Evolutionary conservation across 345 rosid species (phyloP).

Genomic region (Brassica rapa): DNA sequence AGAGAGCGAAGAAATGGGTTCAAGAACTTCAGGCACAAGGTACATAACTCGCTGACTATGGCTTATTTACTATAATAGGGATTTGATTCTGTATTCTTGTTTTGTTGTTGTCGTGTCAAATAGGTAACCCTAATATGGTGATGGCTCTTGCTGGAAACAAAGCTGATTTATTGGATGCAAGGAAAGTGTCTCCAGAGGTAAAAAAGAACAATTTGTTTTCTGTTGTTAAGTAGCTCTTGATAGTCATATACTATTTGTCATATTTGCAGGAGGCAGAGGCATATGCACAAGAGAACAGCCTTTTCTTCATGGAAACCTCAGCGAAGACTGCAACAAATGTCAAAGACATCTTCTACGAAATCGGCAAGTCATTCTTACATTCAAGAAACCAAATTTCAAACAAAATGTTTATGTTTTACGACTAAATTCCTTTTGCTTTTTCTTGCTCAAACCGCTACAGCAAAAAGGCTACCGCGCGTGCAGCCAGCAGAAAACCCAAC

Average conservation of each 20-base stretch:
- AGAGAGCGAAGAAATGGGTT: constrained; percentile 68
- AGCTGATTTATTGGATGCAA: constrained; percentile 58
- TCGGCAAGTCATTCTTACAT: constrained; percentile 51
- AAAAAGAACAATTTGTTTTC: not conserved
- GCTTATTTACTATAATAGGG: not conserved
- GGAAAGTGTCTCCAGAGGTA: constrained; percentile 59
- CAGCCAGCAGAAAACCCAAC: constrained; percentile 62
- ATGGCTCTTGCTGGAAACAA: constrained; percentile 67
- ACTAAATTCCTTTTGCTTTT: not conserved
- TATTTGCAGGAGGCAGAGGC: constrained; percentile 64
- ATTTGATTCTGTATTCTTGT: not conserved
- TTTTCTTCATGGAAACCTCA: constrained; percentile 86
- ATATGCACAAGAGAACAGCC: constrained; percentile 77
- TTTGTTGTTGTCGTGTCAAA: not conserved
- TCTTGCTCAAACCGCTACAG: constrained; percentile 38
- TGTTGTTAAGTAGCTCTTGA: constrained; percentile 23
- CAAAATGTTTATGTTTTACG: not conserved
- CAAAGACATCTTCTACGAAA: constrained; percentile 77
- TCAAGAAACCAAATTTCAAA: not conserved
- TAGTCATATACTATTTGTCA: not conserved
- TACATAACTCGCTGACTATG: constrained; percentile 1
- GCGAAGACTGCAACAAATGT: constrained; percentile 78
- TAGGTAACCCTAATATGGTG: constrained; percentile 61
- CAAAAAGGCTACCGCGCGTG: constrained; percentile 60
- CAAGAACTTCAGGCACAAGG: constrained; percentile 67